Evolutionary conservation across 257 asterid genomes (phyloP).

Genomic region (Nicotiana tabacum): DNA sequence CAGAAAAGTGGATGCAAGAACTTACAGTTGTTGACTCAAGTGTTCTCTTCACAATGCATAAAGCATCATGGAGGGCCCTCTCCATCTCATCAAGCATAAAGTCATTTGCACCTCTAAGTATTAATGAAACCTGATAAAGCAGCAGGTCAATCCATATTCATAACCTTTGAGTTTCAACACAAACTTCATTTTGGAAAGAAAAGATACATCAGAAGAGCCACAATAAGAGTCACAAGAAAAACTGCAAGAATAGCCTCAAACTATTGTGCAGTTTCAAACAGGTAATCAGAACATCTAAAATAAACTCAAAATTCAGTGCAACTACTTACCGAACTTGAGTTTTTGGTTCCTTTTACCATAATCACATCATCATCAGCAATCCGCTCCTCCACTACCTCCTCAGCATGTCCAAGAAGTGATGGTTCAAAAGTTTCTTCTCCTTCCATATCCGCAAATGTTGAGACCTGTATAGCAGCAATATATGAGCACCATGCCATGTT

Average conservation of each 20-base stretch:
- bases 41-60: slow-evolving; percentile 87
- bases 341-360: slow-evolving; percentile 85
- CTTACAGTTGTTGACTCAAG: slow-evolving; percentile 84
- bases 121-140: slow-evolving; percentile 59
- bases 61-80: slow-evolving; percentile 91
- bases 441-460: slow-evolving; percentile 94
- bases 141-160: not conserved
- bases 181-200: not conserved
- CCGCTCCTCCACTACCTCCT: slow-evolving; percentile 91
- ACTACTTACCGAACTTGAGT: slow-evolving; percentile 56
- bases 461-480: slow-evolving; percentile 44
- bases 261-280: not conserved
- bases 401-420: slow-evolving; percentile 75
- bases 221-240: not conserved
- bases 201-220: not conserved
- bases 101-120: slow-evolving; percentile 95
- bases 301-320: not conserved
- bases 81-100: slow-evolving; percentile 98
- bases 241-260: not conserved
- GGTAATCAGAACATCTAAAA: not conserved
- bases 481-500: not conserved
- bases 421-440: slow-evolving; percentile 93
- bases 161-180: not conserved
- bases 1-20: not conserved
- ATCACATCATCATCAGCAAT: slow-evolving; percentile 90